Conservation (phyloP, 257 asterid species). For the Scutellaria minor region DNA sequence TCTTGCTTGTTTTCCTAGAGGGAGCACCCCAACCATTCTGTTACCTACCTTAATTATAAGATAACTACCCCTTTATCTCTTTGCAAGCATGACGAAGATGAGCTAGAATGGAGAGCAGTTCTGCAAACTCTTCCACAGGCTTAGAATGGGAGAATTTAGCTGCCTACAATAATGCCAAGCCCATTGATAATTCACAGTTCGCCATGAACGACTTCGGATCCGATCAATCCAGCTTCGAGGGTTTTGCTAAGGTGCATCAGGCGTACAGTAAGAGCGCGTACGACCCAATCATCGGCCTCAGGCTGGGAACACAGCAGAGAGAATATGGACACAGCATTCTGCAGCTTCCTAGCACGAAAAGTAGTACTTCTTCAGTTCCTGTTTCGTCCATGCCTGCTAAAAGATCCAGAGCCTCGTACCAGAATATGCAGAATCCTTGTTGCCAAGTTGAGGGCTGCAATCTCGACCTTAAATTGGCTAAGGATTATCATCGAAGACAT, state of each 20-base stretch:
- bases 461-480: slow-evolving; percentile 63
- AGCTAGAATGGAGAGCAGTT: background rate
- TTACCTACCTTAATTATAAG: slow-evolving; percentile 43
- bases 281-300: slow-evolving; percentile 37
- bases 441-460: slow-evolving; percentile 88
- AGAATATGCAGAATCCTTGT: slow-evolving; percentile 52
- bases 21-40: slow-evolving; percentile 41
- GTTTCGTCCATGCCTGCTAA: slow-evolving; percentile 39
- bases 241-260: too few relatives aligned
- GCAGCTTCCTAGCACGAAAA: background rate
- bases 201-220: background rate
- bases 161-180: slow-evolving; percentile 22
- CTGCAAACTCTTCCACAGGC: slow-evolving; percentile 25
- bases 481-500: slow-evolving; percentile 72
- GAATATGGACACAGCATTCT: slow-evolving; percentile 12
- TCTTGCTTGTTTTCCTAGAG: slow-evolving; percentile 44
- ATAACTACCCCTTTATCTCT: too few relatives aligned
- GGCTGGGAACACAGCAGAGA: slow-evolving; percentile 42
- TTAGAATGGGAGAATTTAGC: slow-evolving; percentile 45
- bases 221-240: too few relatives aligned
- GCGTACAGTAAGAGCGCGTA: too few relatives aligned
- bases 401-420: slow-evolving; percentile 45
- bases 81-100: too few relatives aligned
- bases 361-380: slow-evolving; percentile 12
- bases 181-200: background rate